A percentile compares a stretch with the other conserved stretches of the same genome.
Evolutionary conservation across 2,329 filamentous ascomycete species (phyloP).

Genomic region (Nemania serpens): DNA sequence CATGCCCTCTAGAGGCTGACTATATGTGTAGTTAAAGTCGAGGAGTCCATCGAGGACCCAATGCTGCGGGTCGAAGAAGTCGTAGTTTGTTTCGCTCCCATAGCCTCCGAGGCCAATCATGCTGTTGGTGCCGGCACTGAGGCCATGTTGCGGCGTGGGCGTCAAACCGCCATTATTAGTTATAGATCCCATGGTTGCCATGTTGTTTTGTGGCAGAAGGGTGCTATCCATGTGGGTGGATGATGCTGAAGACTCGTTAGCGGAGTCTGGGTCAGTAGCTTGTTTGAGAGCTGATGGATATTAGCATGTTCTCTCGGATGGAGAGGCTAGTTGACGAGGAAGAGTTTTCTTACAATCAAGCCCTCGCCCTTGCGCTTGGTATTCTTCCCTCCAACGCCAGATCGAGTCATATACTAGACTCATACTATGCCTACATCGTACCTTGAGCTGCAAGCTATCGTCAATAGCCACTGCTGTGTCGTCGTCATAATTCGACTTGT

Average conservation of each 20-base stretch:
- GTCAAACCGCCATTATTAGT: conserved; percentile 58
- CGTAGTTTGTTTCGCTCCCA: conserved; percentile 69
- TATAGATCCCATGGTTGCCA: conserved; percentile 55
- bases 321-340: conserved; percentile 35
- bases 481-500: conserved; percentile 53
- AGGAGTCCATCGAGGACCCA: conserved; percentile 91
- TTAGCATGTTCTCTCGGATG: conserved; percentile 41
- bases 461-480: conserved; percentile 62
- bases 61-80: conserved; percentile 90
- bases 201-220: conserved; percentile 55
- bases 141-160: conserved; percentile 51
- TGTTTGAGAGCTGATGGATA: conserved; percentile 72
- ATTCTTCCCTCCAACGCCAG: conserved; percentile 85
- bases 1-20: conserved; percentile 57
- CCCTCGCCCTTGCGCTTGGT: conserved; percentile 71
- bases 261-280: conserved; percentile 82
- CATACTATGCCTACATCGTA: conserved; percentile 84
- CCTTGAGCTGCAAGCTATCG: conserved; percentile 76
- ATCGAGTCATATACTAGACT: conserved; percentile 83
- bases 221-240: conserved; percentile 68
- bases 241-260: conserved; percentile 72
- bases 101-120: conserved; percentile 61
- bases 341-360: conserved; percentile 66
- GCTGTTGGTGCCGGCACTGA: conserved; percentile 51
- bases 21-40: conserved; percentile 74